Percentiles rank a stretch among this genome's conserved stretches.
These are phyloP conservation scores for Mycoemilia scoparia DNA, from an alignment of 192 early-diverging fungal genomes.

Conservation along the genomic window DNA sequence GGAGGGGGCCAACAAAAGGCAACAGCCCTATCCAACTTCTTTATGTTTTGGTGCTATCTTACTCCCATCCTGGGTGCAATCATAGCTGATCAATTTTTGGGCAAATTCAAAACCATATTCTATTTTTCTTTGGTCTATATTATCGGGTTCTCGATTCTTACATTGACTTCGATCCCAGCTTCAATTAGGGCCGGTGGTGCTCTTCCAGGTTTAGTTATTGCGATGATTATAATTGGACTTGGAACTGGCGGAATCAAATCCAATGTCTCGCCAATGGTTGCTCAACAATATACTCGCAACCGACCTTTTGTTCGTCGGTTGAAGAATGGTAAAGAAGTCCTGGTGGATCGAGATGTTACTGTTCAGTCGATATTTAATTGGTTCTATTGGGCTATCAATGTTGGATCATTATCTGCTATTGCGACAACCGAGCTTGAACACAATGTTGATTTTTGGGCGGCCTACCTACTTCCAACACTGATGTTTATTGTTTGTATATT, in stretches of 20 bases:
- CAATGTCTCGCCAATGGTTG: slow-evolving; percentile 60
- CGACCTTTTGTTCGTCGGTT: slow-evolving; percentile 38
- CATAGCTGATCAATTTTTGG: slow-evolving; percentile 50
- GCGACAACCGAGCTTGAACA: slow-evolving; percentile 39
- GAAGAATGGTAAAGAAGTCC: slow-evolving; percentile 35
- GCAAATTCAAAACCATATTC: slow-evolving; percentile 56
- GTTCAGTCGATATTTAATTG: slow-evolving; percentile 64
- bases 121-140: slow-evolving; percentile 45
- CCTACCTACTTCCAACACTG: slow-evolving; percentile 37
- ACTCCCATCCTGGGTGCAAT: slow-evolving; percentile 42
- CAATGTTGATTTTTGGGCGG: slow-evolving; percentile 34
- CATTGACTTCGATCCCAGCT: slow-evolving; percentile 35
- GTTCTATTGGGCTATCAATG: slow-evolving; percentile 63
- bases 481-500: slow-evolving; percentile 34
- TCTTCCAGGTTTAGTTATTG: slow-evolving; percentile 44
- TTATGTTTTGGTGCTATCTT: slow-evolving; percentile 45
- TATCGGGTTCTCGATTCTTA: slow-evolving; percentile 41
- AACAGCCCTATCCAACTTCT: slow-evolving; percentile 38
- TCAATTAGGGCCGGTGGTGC: slow-evolving; percentile 36
- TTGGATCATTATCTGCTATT: slow-evolving; percentile 38
- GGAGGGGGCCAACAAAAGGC: slow-evolving; percentile 33
- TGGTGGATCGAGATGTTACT: slow-evolving; percentile 50
- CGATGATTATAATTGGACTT: slow-evolving; percentile 51
- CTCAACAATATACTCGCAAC: slow-evolving; percentile 42
- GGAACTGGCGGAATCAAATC: slow-evolving; percentile 70